Evolutionary conservation across 2,329 filamentous ascomycete species (phyloP).

Genomic region (Phialocephala subalpina): DNA sequence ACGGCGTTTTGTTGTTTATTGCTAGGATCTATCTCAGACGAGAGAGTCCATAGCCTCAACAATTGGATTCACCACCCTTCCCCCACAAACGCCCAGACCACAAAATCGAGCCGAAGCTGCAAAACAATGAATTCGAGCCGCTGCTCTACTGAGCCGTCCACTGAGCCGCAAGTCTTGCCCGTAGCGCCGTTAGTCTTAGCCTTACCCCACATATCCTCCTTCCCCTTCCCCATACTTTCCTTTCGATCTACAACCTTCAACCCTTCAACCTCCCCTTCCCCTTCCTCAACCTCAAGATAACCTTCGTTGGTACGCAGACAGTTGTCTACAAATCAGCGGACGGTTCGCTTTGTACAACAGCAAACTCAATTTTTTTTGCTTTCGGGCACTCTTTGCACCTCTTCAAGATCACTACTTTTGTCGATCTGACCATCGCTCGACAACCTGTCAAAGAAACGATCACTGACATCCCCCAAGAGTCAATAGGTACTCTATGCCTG

Average conservation of each 20-base stretch:
- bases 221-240: slow-evolving; percentile 4
- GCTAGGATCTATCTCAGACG: background rate
- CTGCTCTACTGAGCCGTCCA: no score
- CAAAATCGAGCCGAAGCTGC: no score
- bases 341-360: background rate
- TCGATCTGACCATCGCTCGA: slow-evolving; percentile 5
- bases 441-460: slow-evolving; percentile 25
- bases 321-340: background rate
- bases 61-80: background rate
- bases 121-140: background rate
- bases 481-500: slow-evolving; percentile 95
- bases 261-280: background rate
- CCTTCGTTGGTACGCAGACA: background rate
- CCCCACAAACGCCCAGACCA: background rate
- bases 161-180: background rate
- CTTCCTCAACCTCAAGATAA: background rate
- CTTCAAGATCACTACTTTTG: background rate
- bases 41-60: background rate
- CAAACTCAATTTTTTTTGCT: background rate
- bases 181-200: background rate
- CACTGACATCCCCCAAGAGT: slow-evolving; percentile 59
- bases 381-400: background rate
- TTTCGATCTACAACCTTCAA: background rate
- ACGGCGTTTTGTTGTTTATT: no score
- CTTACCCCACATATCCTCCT: background rate